phyloP scores from a whole-genome alignment of 768 basidiomycete species.

The Boletus fagicola region DNA sequence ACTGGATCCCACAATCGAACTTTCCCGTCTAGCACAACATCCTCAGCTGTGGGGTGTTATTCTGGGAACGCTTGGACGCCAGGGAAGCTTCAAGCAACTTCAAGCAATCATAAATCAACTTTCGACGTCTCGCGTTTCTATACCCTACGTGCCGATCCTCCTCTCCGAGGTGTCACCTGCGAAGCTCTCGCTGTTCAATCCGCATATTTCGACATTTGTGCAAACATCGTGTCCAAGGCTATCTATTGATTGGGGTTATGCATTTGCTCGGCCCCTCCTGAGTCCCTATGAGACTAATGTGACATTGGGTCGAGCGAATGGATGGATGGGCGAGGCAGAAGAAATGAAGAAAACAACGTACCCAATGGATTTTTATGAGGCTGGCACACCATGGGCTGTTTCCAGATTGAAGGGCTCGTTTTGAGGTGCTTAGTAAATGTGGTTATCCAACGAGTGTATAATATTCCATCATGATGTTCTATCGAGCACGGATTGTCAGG shows the following conservation, averaged over 20 bases:
- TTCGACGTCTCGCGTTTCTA: constrained; percentile 45
- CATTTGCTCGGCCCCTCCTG: constrained; percentile 83
- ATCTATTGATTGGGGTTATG: constrained; percentile 99
- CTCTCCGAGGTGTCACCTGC: constrained; percentile 96
- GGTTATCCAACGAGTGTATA: background rate
- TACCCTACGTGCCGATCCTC: constrained; percentile 86
- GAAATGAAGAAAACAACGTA: constrained; percentile 45
- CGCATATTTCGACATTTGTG: constrained; percentile 83
- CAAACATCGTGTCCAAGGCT: constrained; percentile 96
- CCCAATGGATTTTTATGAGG: constrained; percentile 96
- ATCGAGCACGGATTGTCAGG: no score
- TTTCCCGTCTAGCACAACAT: constrained; percentile 14
- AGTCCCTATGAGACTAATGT: constrained; percentile 94
- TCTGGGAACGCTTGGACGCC: constrained; percentile 90
- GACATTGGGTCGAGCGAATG: constrained; percentile 60
- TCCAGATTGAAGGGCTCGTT: constrained; percentile 59
- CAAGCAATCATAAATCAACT: constrained; percentile 80
- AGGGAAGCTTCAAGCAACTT: constrained; percentile 89
- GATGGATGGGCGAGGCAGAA: constrained; percentile 56
- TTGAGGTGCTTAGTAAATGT: constrained; percentile 8
- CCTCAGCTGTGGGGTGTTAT: constrained; percentile 79
- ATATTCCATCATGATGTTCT: no score
- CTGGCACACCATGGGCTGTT: constrained; percentile 73
- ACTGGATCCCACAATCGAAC: constrained; percentile 17
- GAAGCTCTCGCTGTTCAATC: constrained; percentile 81